A percentile compares a stretch with the other conserved stretches of the same genome.
These are phyloP conservation scores for Carallia brachiata DNA, from an alignment of 345 rosid species.

Conservation along the genomic window DNA sequence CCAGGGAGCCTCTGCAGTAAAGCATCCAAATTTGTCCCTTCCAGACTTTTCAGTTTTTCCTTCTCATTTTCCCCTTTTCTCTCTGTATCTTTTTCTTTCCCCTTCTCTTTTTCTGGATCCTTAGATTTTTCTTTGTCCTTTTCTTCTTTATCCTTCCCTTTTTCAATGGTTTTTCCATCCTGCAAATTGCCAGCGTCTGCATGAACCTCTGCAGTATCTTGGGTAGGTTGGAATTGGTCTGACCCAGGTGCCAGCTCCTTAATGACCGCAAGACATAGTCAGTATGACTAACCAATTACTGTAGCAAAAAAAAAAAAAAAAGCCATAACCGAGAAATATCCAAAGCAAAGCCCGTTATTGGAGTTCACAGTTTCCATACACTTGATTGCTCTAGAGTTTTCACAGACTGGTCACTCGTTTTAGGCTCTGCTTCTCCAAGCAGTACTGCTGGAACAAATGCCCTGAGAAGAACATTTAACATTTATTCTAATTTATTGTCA, in stretches of 20 bases:
- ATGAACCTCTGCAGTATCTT: conserved; percentile 57
- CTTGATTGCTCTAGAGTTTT: conserved; percentile 64
- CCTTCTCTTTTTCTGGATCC: conserved; percentile 70
- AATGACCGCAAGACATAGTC: conserved; percentile 4
- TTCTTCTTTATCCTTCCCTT: conserved; percentile 82
- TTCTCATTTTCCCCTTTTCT: conserved; percentile 76
- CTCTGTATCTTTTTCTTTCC: conserved; percentile 79
- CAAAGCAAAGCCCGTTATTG: neutral
- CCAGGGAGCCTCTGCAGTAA: conserved; percentile 92
- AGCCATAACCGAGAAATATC: too few relatives aligned
- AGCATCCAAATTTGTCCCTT: conserved; percentile 91
- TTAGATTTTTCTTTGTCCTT: conserved; percentile 65
- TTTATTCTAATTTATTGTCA: neutral
- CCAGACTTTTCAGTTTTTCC: conserved; percentile 83
- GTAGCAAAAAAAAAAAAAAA: neutral
- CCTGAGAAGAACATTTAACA: conserved; percentile 45
- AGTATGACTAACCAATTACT: neutral
- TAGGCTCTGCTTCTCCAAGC: conserved; percentile 85
- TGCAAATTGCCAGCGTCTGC: conserved; percentile 50
- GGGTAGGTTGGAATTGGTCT: conserved; percentile 54
- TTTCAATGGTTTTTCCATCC: conserved; percentile 61
- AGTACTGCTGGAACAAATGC: conserved; percentile 99
- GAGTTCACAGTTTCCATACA: conserved; percentile 42
- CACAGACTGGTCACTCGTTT: conserved; percentile 67
- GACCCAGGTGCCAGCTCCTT: conserved; percentile 72